These are phyloP conservation scores for Saccharomycopsis hybrid DNA, from an alignment of 1,139 yeast species.

Conservation along the genomic window DNA sequence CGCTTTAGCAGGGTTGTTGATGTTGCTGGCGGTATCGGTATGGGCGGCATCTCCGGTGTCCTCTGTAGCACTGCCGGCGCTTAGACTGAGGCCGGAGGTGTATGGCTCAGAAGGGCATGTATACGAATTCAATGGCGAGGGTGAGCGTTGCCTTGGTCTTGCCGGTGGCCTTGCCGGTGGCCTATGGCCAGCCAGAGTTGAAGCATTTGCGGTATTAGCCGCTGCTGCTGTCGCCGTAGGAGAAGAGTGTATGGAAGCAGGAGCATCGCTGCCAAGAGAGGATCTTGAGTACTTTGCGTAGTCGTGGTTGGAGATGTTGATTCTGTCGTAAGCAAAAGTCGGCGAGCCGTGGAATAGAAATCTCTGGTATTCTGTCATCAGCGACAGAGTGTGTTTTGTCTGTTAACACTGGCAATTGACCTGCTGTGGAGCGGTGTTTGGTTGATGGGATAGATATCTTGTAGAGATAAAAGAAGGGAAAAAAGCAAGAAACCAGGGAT, in stretches of 20 bases:
- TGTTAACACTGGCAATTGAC: too few species aligned
- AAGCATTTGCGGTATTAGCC: not conserved
- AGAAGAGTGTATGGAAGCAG: not conserved
- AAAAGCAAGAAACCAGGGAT: too few species aligned
- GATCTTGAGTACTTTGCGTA: conserved; percentile 19
- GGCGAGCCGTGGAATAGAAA: not conserved
- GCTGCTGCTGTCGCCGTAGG: not conserved
- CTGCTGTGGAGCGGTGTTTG: too few species aligned
- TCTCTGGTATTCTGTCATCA: conserved; percentile 1
- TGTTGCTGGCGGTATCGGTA: not conserved
- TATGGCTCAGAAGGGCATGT: not conserved
- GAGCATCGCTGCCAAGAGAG: conserved; percentile 2
- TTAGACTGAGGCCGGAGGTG: not conserved
- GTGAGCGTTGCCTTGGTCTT: too few species aligned
- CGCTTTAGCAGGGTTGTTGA: conserved; percentile 2
- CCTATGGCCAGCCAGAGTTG: not conserved
- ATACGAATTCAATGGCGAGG: too few species aligned
- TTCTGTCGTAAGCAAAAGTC: not conserved
- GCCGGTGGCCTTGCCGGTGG: too few species aligned
- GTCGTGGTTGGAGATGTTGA: conserved; percentile 19
- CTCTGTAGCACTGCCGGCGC: not conserved
- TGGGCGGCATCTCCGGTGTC: not conserved
- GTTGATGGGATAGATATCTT: too few species aligned
- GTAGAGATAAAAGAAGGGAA: too few species aligned
- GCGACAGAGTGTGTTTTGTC: too few species aligned